Base-by-base conservation (phyloP, 164 flowering plant species). In the Stephania cephalantha region DNA sequence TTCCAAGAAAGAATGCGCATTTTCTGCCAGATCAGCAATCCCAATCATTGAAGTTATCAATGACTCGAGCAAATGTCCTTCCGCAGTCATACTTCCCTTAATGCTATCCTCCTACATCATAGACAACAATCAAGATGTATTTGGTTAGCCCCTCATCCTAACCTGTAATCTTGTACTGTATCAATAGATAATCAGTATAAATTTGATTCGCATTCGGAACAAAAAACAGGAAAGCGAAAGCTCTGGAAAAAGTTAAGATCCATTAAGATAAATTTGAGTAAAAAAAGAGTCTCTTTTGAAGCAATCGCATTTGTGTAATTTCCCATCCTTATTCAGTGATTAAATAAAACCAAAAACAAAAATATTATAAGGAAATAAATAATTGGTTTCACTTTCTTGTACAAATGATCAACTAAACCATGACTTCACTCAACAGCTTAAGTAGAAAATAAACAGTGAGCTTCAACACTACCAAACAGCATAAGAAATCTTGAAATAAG, bases 1-100 rank as follows among this genome's bases (percentile, higher is more conserved):
- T 83, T 87, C 89, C 77, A 92, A 80, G 75, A 88, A 91, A 46
- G 87, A 77, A 71, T 15, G 88, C n/a, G 87, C 91, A 75, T 81
- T 82, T 50, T 81, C 61, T 15, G 74, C 76, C 78, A 70, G 74
- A 58, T 85, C 91, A 67, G 85, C 87, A 63, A 85, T 83, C 58
- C 72, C 69, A 58, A 87, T 69, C 71, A 88, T 46, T 55, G 86
- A 83, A 66, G 78, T 72, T 46, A 92, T 69, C 65, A 90, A 73
- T 13, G 87, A 81, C 42, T 87, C 88, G 50, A 94, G 86, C 71
- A 90, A 76, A 9, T 70, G 71, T 52, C 79, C 84, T 78, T 89
- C 94, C 64, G 52, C 12, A 10, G 72, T 7, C 31, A 72, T n/a
- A 58, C 77, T 77, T 12, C 79, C 78, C 6, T 58, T 58, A 31